Percentiles rank a stretch among this genome's conserved stretches.
Conservation (phyloP, 192 early-diverging fungal genomes). For the Backusella morwellensis region DNA sequence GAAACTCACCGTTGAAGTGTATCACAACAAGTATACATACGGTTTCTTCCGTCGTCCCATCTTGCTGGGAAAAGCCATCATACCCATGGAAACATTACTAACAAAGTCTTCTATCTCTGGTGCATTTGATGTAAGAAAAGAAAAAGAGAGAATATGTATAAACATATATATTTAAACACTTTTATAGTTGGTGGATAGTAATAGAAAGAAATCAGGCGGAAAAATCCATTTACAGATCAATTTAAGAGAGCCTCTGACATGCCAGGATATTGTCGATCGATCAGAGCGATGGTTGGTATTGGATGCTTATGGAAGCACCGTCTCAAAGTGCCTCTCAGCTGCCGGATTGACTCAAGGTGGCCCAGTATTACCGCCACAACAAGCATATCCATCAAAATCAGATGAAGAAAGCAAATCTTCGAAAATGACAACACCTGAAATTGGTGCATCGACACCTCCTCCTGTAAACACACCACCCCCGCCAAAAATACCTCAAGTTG, state of each 20-base stretch:
- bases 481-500: neutral
- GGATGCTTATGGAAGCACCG: constrained; percentile 43
- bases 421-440: neutral
- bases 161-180: neutral
- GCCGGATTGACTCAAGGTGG: constrained; percentile 13
- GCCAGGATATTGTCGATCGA: constrained; percentile 56
- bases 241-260: constrained; percentile 56
- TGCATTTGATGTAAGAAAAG: constrained; percentile 54
- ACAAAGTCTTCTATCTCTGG: constrained; percentile 65
- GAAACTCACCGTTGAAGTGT: constrained; percentile 69
- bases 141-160: neutral
- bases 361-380: neutral
- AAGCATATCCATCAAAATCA: neutral
- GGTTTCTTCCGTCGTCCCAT: constrained; percentile 55
- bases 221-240: constrained; percentile 65
- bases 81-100: constrained; percentile 58
- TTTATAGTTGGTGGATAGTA: constrained; percentile 59
- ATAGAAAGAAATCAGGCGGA: constrained; percentile 63
- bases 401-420: neutral
- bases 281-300: constrained; percentile 66
- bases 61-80: constrained; percentile 55
- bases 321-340: constrained; percentile 23
- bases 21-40: constrained; percentile 49
- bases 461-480: neutral
- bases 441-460: neutral